phyloP scores from a whole-genome alignment of 2,329 filamentous ascomycete genomes.

The Alternaria solani region DNA sequence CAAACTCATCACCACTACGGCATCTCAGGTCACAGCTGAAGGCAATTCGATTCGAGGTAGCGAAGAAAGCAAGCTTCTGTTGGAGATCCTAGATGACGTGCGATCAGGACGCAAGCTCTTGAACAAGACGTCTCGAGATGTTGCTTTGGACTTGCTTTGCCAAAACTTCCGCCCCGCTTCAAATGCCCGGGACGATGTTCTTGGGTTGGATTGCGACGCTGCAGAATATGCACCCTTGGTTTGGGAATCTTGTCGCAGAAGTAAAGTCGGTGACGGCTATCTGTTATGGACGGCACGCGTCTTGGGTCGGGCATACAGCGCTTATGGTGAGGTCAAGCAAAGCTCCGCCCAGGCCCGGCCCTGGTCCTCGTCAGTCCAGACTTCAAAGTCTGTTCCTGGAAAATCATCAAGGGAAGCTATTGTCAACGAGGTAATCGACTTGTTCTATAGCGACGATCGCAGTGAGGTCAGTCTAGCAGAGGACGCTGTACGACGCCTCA shows the following conservation, averaged over 20 bases:
- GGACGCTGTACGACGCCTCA: conserved; percentile 44
- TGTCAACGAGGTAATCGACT: conserved; percentile 46
- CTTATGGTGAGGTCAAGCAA: conserved; percentile 71
- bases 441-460: conserved; percentile 51
- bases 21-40: conserved; percentile 70
- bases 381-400: conserved; percentile 33
- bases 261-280: conserved; percentile 71
- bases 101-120: conserved; percentile 69
- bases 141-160: conserved; percentile 77
- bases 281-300: conserved; percentile 85
- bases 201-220: conserved; percentile 72
- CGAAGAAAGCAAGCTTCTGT: conserved; percentile 79
- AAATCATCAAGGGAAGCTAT: conserved; percentile 48
- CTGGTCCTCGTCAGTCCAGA: conserved; percentile 32
- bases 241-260: conserved; percentile 77
- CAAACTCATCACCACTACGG: conserved; percentile 71
- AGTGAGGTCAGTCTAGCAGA: conserved; percentile 57
- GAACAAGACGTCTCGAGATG: conserved; percentile 71
- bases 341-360: conserved; percentile 32
- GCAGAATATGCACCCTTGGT: conserved; percentile 70
- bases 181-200: conserved; percentile 69
- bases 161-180: conserved; percentile 72
- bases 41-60: conserved; percentile 75
- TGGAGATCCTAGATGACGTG: conserved; percentile 81
- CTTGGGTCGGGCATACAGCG: conserved; percentile 75